Percentiles rank a stretch among this genome's conserved stretches.
These are phyloP conservation scores for Termitomyces titanicus DNA, from an alignment of 768 basidiomycete genomes.

Conservation along the genomic window DNA sequence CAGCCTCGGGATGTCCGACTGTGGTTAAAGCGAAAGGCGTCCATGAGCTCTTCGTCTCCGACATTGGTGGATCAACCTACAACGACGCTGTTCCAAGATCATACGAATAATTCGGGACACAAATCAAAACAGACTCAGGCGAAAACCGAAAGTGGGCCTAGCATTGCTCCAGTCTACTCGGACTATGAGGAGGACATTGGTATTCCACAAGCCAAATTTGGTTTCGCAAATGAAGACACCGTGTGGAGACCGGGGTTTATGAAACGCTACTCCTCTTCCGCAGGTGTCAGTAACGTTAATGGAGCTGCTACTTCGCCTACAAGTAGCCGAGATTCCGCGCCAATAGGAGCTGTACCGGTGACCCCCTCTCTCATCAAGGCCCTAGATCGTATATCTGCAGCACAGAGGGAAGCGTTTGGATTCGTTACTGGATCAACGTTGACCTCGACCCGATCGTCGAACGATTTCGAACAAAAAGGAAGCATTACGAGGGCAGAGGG, in stretches of 20 bases:
- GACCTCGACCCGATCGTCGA: not conserved
- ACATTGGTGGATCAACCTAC: conserved; percentile 14
- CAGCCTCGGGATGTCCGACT: conserved; percentile 8
- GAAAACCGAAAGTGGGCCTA: conserved; percentile 7
- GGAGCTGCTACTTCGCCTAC: conserved; percentile 5
- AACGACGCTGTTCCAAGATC: not conserved
- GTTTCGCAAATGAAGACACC: conserved; percentile 11
- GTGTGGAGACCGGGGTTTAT: conserved; percentile 52
- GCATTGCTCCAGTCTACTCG: conserved; percentile 35
- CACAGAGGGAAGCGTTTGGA: conserved; percentile 50
- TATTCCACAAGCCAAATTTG: conserved; percentile 12
- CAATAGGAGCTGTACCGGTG: conserved; percentile 43
- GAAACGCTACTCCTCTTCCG: conserved; percentile 30
- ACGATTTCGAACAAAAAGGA: not conserved
- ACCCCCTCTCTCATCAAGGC: conserved; percentile 65
- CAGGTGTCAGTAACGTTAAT: not conserved
- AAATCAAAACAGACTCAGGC: conserved; percentile 3
- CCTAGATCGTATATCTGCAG: conserved; percentile 53
- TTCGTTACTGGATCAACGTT: not conserved
- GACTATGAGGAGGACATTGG: conserved; percentile 47
- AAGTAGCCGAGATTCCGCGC: not conserved
- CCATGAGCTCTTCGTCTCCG: conserved; percentile 17
- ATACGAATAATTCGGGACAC: conserved; percentile 3
- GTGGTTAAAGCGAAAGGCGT: conserved; percentile 14
- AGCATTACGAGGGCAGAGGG: conserved; percentile 7